Conservation (phyloP, 192 early-diverging fungal species). For the Radiomyces spectabilis region DNA sequence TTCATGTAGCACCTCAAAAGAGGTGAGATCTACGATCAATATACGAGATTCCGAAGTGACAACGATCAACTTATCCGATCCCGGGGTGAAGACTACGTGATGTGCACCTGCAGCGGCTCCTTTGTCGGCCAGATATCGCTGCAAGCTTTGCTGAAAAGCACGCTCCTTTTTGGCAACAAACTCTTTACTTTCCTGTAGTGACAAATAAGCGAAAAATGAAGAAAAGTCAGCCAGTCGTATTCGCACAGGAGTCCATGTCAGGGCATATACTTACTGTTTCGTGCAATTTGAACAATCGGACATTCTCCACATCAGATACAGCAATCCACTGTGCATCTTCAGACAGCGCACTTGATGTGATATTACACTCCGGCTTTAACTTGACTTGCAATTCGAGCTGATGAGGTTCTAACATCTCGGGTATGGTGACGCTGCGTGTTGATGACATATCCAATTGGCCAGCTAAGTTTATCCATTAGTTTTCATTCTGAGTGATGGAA, state of each 20-base stretch:
- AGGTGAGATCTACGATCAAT: conserved; percentile 64
- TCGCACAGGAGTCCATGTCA: no score
- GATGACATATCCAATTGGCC: no score
- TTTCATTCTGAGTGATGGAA: no score
- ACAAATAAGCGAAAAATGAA: background rate
- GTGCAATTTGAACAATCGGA: conserved; percentile 55
- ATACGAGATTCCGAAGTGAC: conserved; percentile 72
- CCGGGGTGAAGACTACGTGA: conserved; percentile 70
- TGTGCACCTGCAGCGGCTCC: conserved; percentile 47
- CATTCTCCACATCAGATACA: conserved; percentile 66
- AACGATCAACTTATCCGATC: conserved; percentile 66
- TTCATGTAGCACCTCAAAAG: conserved; percentile 50
- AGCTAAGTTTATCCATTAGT: no score
- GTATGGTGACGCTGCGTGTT: no score
- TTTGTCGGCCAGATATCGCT: conserved; percentile 16
- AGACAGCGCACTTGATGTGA: conserved; percentile 70
- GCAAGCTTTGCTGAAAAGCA: conserved; percentile 22
- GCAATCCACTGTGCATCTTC: conserved; percentile 79
- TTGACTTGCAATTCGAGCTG: conserved; percentile 69
- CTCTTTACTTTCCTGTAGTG: conserved; percentile 23
- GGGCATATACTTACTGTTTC: conserved; percentile 42
- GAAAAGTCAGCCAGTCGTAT: background rate
- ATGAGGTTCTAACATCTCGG: conserved; percentile 54
- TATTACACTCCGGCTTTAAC: conserved; percentile 60
- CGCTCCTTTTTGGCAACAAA: conserved; percentile 39